phyloP scores from a whole-genome alignment of 441 rosid genomes.

The Pelargonium cotyledonis region DNA sequence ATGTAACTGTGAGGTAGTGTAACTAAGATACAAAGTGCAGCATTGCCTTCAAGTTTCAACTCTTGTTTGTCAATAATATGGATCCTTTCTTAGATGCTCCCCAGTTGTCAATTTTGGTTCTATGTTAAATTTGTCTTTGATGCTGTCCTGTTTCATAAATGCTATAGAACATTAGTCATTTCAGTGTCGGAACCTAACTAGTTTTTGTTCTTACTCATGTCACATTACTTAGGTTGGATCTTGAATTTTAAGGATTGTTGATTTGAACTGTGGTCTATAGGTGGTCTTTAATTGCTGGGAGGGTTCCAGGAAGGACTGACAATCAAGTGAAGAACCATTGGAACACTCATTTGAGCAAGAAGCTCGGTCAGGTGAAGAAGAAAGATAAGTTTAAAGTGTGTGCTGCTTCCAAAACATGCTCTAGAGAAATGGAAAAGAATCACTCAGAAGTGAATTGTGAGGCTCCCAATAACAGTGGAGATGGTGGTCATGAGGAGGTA shows the following conservation, averaged over 20 bases:
- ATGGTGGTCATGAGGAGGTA: neutral
- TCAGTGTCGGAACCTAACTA: too few species aligned
- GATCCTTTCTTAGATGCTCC: too few species aligned
- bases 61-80: too few species aligned
- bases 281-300: slow-evolving; percentile 59
- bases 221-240: neutral
- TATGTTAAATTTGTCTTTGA: neutral
- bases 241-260: neutral
- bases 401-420: neutral
- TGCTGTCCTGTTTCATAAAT: neutral
- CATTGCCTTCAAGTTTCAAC: too few species aligned
- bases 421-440: neutral
- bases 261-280: slow-evolving; percentile 13
- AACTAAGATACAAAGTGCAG: too few species aligned
- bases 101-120: neutral
- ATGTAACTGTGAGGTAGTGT: too few species aligned
- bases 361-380: slow-evolving; percentile 21
- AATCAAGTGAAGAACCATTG: slow-evolving; percentile 69
- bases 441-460: neutral
- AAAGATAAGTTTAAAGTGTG: slow-evolving; percentile 10
- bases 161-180: too few species aligned
- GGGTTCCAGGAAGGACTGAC: slow-evolving; percentile 61
- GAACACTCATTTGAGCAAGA: slow-evolving; percentile 36
- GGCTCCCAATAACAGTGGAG: neutral
- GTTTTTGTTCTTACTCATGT: too few species aligned